Conservation (phyloP, 495 filamentous ascomycete genomes). For the Pyrenula massariospora region DNA sequence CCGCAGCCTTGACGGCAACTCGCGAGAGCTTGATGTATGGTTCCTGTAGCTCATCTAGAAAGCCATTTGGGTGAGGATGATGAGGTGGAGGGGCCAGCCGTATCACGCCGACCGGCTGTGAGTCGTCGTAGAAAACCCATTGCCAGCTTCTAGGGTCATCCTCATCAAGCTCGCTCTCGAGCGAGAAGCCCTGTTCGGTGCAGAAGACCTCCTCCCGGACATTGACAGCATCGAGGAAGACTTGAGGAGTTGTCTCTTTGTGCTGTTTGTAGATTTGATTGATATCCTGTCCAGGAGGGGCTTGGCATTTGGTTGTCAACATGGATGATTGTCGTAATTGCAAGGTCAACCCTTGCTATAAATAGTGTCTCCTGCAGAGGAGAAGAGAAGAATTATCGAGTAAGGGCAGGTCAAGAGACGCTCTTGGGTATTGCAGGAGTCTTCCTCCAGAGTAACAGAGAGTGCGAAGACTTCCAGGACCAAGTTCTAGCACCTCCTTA, state of each 20-base stretch:
- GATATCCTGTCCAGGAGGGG: constrained; percentile 12
- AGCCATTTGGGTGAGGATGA: constrained; percentile 36
- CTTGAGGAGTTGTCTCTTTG: constrained; percentile 32
- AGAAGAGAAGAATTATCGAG: too few species aligned
- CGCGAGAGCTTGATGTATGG: constrained; percentile 70
- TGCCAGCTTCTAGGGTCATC: constrained; percentile 73
- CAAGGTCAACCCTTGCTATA: too few species aligned
- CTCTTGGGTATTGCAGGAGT: too few species aligned
- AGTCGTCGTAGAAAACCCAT: constrained; percentile 62
- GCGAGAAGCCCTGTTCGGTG: constrained; percentile 56
- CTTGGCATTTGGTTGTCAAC: constrained; percentile 12
- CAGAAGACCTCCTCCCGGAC: constrained; percentile 72
- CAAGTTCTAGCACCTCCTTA: too few species aligned
- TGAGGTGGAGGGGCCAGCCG: constrained; percentile 72
- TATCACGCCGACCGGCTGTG: constrained; percentile 55
- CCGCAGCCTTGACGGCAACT: constrained; percentile 52
- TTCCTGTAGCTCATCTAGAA: constrained; percentile 34
- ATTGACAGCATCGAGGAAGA: constrained; percentile 66
- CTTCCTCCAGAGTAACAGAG: too few species aligned
- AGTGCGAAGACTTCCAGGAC: too few species aligned
- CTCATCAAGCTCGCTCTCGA: constrained; percentile 60
- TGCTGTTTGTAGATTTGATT: constrained; percentile 13
- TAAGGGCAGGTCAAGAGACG: too few species aligned
- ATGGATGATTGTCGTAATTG: background rate
- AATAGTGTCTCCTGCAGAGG: too few species aligned